phyloP scores from a whole-genome alignment of 1,139 yeast genomes.

The Zygoascus hellenicus region DNA sequence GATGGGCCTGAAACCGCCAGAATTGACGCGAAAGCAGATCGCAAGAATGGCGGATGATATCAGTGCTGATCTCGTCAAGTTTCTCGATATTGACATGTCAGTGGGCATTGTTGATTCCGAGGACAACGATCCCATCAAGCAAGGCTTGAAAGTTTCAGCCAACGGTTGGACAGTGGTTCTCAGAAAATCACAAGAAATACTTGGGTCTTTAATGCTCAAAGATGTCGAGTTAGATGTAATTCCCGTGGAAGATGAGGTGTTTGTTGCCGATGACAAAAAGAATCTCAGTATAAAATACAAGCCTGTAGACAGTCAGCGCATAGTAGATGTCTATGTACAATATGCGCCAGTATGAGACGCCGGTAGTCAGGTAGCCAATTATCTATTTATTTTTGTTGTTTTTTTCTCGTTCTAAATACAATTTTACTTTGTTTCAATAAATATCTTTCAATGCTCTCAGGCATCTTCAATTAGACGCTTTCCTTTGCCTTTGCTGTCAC shows the following conservation, averaged over 20 bases:
- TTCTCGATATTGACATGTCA: not conserved
- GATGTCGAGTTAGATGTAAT: conserved; percentile 4
- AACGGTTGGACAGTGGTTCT: conserved; percentile 7
- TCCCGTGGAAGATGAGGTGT: conserved; percentile 3
- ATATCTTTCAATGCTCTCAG: not conserved
- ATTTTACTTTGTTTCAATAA: not conserved
- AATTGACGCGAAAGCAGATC: conserved; percentile 9
- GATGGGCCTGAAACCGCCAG: conserved; percentile 9
- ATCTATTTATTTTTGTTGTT: not conserved
- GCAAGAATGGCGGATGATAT: not conserved
- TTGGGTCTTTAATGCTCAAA: conserved; percentile 5
- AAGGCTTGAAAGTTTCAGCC: not conserved
- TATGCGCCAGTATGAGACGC: not conserved
- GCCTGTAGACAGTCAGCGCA: not conserved
- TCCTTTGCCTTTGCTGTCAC: conserved; percentile 60
- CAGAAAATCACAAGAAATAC: not conserved
- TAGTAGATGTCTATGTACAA: conserved; percentile 10
- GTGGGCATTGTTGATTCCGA: not conserved
- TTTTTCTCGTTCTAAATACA: not conserved
- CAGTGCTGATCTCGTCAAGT: not conserved
- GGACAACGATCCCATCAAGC: conserved; percentile 4
- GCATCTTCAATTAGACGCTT: conserved; percentile 33
- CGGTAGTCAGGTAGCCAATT: not conserved
- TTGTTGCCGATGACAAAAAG: conserved; percentile 2
- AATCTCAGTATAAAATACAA: conserved; percentile 2